Percentiles rank a stretch among this genome's conserved stretches.
These are phyloP conservation scores for Mycena latifolia DNA, from an alignment of 768 basidiomycete species.

Conservation along the genomic window DNA sequence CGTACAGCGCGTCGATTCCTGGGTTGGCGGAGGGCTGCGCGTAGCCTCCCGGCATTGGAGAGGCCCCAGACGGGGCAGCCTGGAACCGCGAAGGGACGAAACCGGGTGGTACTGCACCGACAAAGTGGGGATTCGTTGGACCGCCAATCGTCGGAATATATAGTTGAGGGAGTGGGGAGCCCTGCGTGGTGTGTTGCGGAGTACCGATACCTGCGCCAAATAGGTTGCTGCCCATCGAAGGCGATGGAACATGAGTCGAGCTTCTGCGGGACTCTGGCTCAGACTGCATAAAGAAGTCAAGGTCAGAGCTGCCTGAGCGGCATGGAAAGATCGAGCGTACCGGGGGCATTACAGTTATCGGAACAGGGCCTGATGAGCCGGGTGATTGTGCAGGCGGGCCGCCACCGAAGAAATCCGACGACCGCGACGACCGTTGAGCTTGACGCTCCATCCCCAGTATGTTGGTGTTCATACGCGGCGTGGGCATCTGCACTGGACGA, in stretches of 20 bases:
- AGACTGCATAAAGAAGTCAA: slow-evolving; percentile 14
- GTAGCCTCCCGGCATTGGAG: slow-evolving; percentile 29
- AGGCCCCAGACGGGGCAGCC: neutral
- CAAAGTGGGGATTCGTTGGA: neutral
- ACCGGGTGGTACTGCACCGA: neutral
- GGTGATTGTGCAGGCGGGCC: neutral
- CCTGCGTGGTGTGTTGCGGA: neutral
- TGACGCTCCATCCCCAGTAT: slow-evolving; percentile 24
- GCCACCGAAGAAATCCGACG: slow-evolving; percentile 26
- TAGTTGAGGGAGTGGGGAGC: neutral
- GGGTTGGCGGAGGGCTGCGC: slow-evolving; percentile 4
- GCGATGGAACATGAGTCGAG: slow-evolving; percentile 4
- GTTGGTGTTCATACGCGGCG: slow-evolving; percentile 24
- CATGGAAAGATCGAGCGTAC: neutral
- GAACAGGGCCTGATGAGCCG: slow-evolving; percentile 16
- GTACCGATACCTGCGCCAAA: slow-evolving; percentile 10
- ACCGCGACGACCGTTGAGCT: slow-evolving; percentile 22
- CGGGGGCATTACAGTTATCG: slow-evolving; percentile 25
- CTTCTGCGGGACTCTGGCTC: slow-evolving; percentile 11
- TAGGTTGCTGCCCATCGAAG: slow-evolving; percentile 22
- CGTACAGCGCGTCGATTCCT: neutral
- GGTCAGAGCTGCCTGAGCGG: neutral
- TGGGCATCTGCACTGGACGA: slow-evolving; percentile 32
- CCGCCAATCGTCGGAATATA: slow-evolving; percentile 1
- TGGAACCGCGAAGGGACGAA: slow-evolving; percentile 17